phyloP scores from a whole-genome alignment of 2,329 filamentous ascomycete species.

The Arthrobotrys pseudoclavata region DNA sequence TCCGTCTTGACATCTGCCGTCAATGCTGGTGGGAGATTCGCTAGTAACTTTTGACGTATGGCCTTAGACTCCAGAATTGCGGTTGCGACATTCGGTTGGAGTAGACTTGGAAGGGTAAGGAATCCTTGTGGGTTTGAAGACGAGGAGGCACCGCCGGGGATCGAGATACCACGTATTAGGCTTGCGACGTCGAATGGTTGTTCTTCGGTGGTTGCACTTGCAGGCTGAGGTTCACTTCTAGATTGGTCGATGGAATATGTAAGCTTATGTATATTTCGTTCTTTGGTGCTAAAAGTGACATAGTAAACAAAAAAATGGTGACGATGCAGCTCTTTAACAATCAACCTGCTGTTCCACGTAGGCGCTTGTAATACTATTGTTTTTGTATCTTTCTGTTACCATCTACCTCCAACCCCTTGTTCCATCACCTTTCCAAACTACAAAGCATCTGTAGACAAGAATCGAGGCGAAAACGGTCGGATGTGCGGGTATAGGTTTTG shows the following conservation, averaged over 20 bases:
- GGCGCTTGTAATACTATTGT: background rate
- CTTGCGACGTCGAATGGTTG: conserved; percentile 42
- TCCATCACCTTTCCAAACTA: conserved; percentile 19
- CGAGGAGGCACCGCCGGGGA: conserved; percentile 67
- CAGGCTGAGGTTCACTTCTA: conserved; percentile 51
- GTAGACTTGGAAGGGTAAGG: conserved; percentile 86
- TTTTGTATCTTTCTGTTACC: conserved; percentile 11
- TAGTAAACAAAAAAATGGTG: conserved; percentile 22
- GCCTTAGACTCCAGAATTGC: conserved; percentile 75
- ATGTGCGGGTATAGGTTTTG: background rate
- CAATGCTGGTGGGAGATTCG: conserved; percentile 81
- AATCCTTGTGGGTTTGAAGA: conserved; percentile 78
- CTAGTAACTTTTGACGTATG: conserved; percentile 76
- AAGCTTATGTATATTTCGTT: conserved; percentile 59
- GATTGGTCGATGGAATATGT: conserved; percentile 32
- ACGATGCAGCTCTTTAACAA: conserved; percentile 3
- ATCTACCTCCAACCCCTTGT: conserved; percentile 6
- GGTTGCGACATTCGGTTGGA: conserved; percentile 82
- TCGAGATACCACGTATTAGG: conserved; percentile 61
- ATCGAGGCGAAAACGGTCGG: background rate
- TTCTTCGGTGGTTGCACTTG: conserved; percentile 22
- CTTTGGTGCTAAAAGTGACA: conserved; percentile 53
- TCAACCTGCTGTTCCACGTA: conserved; percentile 3
- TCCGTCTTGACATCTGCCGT: conserved; percentile 80
- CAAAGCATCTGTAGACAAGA: conserved; percentile 31